Evolutionary conservation across 192 early-diverging fungal species (phyloP), one percentile per base, ranked within the genome.

Genomic region (Piromyces finnis): DNA sequence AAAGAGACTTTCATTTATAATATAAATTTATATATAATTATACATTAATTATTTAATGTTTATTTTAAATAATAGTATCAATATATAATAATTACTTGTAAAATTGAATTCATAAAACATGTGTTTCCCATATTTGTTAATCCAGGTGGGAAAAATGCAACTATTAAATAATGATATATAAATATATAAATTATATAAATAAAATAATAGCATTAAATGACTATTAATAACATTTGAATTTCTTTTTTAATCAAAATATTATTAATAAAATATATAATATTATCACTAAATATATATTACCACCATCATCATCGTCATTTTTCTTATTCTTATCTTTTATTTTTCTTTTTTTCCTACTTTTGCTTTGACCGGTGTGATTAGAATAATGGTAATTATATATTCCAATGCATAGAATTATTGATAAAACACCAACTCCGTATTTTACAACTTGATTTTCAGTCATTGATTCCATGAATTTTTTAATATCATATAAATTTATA

Each of bases 71-170:
- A n/a, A n/a, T n/a, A n/a, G n/a, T n/a, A n/a, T n/a, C n/a, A n/a
- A n/a, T n/a, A n/a, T n/a, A n/a, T n/a, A 26, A 32, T 81, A 30
- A 78, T 28, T 80, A 89, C 95, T 89, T 97, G 95, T 29, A 96
- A 80, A 4, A 93, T 92, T 15, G 91, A 89, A 82, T 96, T 96
- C 88, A 96, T 89, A 83, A 95, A 96, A 85, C 95, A 96, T 12
- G 93, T 94, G 83, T 96, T 96, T 28, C 95, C 94, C 81, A 93
- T 82, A 81, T 96, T 96, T 82, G 91, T 86, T 15, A 96, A 86
- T 17, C 94, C 94, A 22, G 87, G 86, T 68, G 90, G 87, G 77
- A 68, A 68, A 68, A 68, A 68, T 4, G 51, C 26, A 68, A 68
- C 51, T 68, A 51, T 68, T 26, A 7, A n/a, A 37, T 37, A 14